Evolutionary conservation across 2,329 filamentous ascomycete genomes (phyloP).

Genomic region (Penicillium glabrum): DNA sequence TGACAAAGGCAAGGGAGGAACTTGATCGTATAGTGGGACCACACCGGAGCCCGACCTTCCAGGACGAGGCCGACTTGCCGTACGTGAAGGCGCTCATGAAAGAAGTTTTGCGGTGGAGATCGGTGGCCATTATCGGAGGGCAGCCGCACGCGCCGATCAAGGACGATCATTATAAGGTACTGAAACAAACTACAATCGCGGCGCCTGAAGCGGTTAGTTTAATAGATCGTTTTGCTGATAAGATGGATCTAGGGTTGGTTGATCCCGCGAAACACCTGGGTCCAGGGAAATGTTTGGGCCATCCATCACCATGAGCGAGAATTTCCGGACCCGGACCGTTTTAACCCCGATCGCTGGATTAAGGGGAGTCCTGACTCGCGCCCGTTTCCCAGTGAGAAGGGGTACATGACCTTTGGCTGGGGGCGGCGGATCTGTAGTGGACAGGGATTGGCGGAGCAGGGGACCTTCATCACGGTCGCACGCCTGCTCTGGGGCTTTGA

Average conservation of each 20-base stretch:
- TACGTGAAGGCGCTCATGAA: constrained; percentile 33
- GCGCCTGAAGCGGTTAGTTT: not conserved
- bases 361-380: constrained; percentile 39
- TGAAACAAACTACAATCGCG: not conserved
- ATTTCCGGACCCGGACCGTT: constrained; percentile 44
- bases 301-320: constrained; percentile 35
- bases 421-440: constrained; percentile 57
- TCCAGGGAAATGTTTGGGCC: constrained; percentile 26
- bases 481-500: constrained; percentile 60
- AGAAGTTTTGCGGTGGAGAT: constrained; percentile 30
- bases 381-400: constrained; percentile 51
- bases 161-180: constrained; percentile 23
- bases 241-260: constrained; percentile 16
- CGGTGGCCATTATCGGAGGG: constrained; percentile 26
- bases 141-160: constrained; percentile 26
- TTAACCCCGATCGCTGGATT: constrained; percentile 40
- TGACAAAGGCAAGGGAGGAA: constrained; percentile 31
- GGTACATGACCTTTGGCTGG: constrained; percentile 60
- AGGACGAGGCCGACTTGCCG: constrained; percentile 29
- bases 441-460: constrained; percentile 59
- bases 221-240: constrained; percentile 6
- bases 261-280: constrained; percentile 16
- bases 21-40: constrained; percentile 35
- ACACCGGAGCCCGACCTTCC: constrained; percentile 31
- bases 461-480: constrained; percentile 59